phyloP scores from a whole-genome alignment of 192 early-diverging fungal genomes.

The Dissophora globulifera region DNA sequence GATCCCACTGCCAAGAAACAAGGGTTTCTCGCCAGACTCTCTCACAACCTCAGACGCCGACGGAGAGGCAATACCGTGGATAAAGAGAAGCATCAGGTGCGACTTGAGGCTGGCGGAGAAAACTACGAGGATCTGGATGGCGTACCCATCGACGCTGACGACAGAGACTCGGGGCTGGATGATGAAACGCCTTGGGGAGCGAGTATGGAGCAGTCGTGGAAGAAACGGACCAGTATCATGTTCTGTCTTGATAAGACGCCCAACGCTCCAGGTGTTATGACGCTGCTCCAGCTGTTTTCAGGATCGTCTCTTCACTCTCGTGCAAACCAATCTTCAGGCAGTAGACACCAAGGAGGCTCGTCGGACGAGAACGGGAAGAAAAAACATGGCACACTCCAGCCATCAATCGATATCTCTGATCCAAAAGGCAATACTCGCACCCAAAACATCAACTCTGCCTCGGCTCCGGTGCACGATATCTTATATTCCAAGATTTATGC shows the following conservation, averaged over 20 bases:
- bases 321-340: background rate
- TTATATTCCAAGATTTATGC: slow-evolving; percentile 59
- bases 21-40: slow-evolving; percentile 13
- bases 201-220: slow-evolving; percentile 1
- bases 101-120: background rate
- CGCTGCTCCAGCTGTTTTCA: slow-evolving; percentile 43
- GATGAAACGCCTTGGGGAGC: background rate
- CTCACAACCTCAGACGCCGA: background rate
- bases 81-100: background rate
- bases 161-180: background rate
- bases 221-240: slow-evolving; percentile 39
- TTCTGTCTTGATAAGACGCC: slow-evolving; percentile 51
- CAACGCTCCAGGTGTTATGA: slow-evolving; percentile 48
- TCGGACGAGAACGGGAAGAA: background rate
- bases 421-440: slow-evolving; percentile 10
- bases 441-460: background rate
- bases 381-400: slow-evolving; percentile 30
- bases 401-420: slow-evolving; percentile 48
- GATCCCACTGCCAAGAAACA: background rate
- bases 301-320: slow-evolving; percentile 4
- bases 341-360: background rate
- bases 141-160: background rate
- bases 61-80: background rate
- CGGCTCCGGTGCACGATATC: slow-evolving; percentile 14
- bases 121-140: slow-evolving; percentile 33